phyloP scores from a whole-genome alignment of 1,139 yeast species.

The Magnusiomyces ingens region DNA sequence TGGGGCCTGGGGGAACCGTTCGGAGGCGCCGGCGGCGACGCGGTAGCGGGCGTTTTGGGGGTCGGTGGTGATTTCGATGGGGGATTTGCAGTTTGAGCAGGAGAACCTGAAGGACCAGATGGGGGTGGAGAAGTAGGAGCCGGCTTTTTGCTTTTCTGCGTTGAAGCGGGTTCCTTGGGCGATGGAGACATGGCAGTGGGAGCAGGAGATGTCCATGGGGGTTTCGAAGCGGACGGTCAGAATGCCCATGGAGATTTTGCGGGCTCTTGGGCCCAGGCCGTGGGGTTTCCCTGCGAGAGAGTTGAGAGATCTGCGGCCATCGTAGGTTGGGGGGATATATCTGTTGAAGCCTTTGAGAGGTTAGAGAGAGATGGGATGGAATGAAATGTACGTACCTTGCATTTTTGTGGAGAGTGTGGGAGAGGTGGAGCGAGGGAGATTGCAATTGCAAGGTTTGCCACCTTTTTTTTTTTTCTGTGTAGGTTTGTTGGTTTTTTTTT shows the following conservation, averaged over 20 bases:
- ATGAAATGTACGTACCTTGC: constrained; percentile 1
- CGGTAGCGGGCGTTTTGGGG: constrained; percentile 30
- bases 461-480: not conserved
- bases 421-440: too few species aligned
- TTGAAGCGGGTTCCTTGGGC: constrained; percentile 32
- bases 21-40: constrained; percentile 26
- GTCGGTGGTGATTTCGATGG: constrained; percentile 30
- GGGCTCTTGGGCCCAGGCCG: constrained; percentile 26
- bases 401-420: not conserved
- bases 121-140: constrained; percentile 28
- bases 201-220: constrained; percentile 29
- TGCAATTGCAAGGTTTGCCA: not conserved
- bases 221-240: constrained; percentile 31
- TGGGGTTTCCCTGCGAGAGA: constrained; percentile 27
- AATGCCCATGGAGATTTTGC: constrained; percentile 25
- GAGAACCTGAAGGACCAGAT: constrained; percentile 30
- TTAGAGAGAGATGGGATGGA: constrained; percentile 5
- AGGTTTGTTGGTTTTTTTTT: not conserved
- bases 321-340: constrained; percentile 34
- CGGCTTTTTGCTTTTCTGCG: constrained; percentile 30
- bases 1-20: not conserved
- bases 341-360: constrained; percentile 28
- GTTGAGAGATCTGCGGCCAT: constrained; percentile 29
- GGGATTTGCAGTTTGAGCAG: constrained; percentile 27
- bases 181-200: constrained; percentile 24